Conservation (phyloP, 768 basidiomycete genomes). For the Hortiboletus flavorubellus region DNA sequence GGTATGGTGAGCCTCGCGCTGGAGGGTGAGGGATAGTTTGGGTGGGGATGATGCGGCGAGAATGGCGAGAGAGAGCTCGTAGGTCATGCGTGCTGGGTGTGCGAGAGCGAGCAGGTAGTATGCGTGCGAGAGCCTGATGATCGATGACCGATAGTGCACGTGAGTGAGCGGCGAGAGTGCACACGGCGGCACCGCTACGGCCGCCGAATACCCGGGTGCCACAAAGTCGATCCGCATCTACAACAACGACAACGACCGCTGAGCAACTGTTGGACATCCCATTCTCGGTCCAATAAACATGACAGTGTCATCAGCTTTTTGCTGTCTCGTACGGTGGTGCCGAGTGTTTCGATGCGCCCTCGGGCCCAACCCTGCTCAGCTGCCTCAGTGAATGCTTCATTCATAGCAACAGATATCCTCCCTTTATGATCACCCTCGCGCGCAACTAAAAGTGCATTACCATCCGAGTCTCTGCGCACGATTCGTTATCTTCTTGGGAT, state of each 20-base stretch:
- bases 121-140: too few species aligned
- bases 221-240: conserved; percentile 3
- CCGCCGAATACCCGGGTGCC: neutral
- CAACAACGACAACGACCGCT: neutral
- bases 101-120: too few species aligned
- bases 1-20: too few species aligned
- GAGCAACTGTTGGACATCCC: neutral
- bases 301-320: neutral
- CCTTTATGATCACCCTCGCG: neutral
- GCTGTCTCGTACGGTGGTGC: neutral
- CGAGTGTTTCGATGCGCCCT: conserved; percentile 2
- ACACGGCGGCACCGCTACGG: neutral
- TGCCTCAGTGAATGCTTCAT: neutral
- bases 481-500: neutral
- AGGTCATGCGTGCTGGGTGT: too few species aligned
- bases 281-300: neutral
- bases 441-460: neutral
- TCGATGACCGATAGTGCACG: too few species aligned
- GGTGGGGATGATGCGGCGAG: too few species aligned
- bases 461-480: fast-evolving
- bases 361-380: neutral
- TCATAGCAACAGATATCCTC: neutral
- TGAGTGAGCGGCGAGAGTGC: too few species aligned
- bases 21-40: too few species aligned
- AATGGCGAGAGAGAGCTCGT: too few species aligned